These are phyloP conservation scores for Apiotrichum mycotoxinovorans DNA, from an alignment of 1,284 basidiomycete species.

Conservation along the genomic window DNA sequence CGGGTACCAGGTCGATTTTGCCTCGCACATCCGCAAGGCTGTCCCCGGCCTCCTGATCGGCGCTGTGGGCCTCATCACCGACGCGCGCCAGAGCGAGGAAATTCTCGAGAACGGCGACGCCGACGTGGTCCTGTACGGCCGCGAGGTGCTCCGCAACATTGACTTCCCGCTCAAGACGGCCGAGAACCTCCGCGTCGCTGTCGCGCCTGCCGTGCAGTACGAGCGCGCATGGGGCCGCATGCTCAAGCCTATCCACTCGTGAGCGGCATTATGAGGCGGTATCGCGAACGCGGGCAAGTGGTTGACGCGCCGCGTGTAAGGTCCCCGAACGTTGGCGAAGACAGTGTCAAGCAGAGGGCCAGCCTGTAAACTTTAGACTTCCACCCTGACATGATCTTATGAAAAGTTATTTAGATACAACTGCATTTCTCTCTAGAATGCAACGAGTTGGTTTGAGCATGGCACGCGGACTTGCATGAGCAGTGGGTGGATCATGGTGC, in stretches of 20 bases:
- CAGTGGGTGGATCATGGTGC: too few species aligned
- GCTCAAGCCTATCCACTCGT: conserved; percentile 16
- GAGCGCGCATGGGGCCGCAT: conserved; percentile 56
- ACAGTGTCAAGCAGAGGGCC: too few species aligned
- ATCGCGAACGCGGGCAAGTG: too few species aligned
- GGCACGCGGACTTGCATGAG: too few species aligned
- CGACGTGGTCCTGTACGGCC: conserved; percentile 65
- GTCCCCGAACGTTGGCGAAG: too few species aligned
- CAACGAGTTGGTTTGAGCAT: too few species aligned
- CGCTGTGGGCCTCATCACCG: conserved; percentile 70
- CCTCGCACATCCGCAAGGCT: conserved; percentile 64
- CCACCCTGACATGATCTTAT: too few species aligned
- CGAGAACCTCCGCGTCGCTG: conserved; percentile 43
- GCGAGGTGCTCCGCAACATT: conserved; percentile 54
- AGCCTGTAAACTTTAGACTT: too few species aligned
- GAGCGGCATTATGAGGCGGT: too few species aligned
- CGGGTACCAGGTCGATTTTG: conserved; percentile 69
- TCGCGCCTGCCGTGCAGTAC: conserved; percentile 47
- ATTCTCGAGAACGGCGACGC: conserved; percentile 64
- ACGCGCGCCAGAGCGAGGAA: conserved; percentile 62
- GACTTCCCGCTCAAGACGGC: conserved; percentile 50
- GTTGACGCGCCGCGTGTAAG: too few species aligned
- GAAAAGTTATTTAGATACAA: too few species aligned
- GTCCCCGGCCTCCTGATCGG: conserved; percentile 59
- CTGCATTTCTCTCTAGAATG: too few species aligned